Conservation (phyloP, 1,139 yeast species). For the Saccharomyces uvarum region DNA sequence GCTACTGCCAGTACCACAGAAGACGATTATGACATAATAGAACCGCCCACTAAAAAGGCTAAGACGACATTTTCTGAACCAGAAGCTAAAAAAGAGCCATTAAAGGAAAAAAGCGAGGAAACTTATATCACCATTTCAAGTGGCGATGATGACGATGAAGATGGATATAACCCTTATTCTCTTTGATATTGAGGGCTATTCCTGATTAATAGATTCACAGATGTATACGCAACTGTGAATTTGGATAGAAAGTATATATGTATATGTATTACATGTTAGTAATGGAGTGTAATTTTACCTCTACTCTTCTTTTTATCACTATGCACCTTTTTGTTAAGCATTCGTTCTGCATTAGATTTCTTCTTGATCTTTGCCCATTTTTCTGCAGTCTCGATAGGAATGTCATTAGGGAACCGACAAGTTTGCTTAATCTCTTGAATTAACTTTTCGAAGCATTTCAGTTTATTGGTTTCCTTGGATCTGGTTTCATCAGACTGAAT, state of each 20-base stretch:
- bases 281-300: conserved; percentile 9
- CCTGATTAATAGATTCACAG: neutral
- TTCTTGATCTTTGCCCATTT: conserved; percentile 51
- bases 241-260: neutral
- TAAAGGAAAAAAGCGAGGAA: conserved; percentile 6
- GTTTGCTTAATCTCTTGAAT: conserved; percentile 43
- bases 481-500: conserved; percentile 58
- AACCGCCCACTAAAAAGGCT: conserved; percentile 18
- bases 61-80: conserved; percentile 1
- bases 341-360: conserved; percentile 42
- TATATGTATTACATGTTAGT: neutral
- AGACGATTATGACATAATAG: conserved; percentile 16
- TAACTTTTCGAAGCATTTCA: conserved; percentile 54
- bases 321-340: conserved; percentile 44
- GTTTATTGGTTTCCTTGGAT: conserved; percentile 50
- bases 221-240: neutral
- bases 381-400: conserved; percentile 40
- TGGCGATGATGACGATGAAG: conserved; percentile 8
- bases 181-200: neutral
- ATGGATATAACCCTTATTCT: conserved; percentile 10
- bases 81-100: neutral
- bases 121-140: neutral
- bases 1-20: conserved; percentile 13
- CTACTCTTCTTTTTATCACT: conserved; percentile 52
- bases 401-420: conserved; percentile 46